A percentile compares a stretch with the other conserved stretches of the same genome.
phyloP scores from a whole-genome alignment of 305 asterid genomes.

The Solanum hybrid region DNA sequence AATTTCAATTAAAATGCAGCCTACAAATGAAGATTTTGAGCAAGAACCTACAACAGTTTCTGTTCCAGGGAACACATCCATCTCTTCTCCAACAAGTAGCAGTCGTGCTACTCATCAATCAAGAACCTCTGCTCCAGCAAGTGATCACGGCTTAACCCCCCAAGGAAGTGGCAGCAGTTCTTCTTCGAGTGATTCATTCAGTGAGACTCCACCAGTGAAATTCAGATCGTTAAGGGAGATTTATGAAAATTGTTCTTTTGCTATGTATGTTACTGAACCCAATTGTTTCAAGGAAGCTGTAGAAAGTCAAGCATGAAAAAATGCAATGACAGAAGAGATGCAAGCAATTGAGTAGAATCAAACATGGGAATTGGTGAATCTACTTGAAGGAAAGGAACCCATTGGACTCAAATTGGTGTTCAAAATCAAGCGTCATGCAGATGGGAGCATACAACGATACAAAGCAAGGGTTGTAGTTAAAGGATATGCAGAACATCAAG shows the following conservation, averaged over 20 bases:
- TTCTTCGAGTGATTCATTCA: not conserved
- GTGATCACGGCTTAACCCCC: not conserved
- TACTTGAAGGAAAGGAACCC: no score
- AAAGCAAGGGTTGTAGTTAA: not conserved
- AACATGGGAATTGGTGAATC: no score
- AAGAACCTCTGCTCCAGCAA: not conserved
- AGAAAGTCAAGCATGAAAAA: not conserved
- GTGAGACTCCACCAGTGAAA: not conserved
- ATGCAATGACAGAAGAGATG: not conserved
- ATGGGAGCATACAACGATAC: no score
- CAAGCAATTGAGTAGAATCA: no score
- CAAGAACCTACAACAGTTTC: not conserved
- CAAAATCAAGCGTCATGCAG: no score
- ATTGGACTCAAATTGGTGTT: no score
- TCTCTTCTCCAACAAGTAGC: not conserved
- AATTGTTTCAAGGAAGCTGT: not conserved
- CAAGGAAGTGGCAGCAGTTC: not conserved
- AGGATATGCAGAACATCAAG: not conserved
- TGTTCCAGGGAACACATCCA: not conserved
- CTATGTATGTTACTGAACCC: not conserved
- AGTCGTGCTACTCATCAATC: not conserved
- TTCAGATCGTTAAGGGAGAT: not conserved
- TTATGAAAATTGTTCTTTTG: not conserved
- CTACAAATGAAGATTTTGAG: not conserved
- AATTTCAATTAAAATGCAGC: not conserved